A percentile compares a stretch with the other conserved stretches of the same genome.
Evolutionary conservation across 306 rosid species (phyloP).

Genomic region (Nissolia schottii): DNA sequence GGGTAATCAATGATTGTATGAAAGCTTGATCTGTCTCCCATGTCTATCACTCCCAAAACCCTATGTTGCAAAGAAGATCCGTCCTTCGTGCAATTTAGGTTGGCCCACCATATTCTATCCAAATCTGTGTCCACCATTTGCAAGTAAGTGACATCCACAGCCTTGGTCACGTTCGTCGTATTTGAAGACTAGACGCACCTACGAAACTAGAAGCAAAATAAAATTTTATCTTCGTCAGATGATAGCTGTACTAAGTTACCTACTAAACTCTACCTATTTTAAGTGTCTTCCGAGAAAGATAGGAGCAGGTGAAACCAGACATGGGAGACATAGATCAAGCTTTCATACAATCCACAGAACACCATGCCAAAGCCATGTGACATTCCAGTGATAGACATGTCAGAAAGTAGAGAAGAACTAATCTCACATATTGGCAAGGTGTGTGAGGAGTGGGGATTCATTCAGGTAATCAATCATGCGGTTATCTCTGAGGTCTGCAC

Average conservation of each 20-base stretch:
- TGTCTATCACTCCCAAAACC: no score
- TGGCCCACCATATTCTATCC: slow-evolving; percentile 1
- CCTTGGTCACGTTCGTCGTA: slow-evolving; percentile 27
- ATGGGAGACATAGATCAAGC: slow-evolving; percentile 67
- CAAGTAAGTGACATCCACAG: no score
- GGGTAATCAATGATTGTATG: no score
- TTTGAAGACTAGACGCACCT: background rate
- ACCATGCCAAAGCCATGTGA: slow-evolving; percentile 38
- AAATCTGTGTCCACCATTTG: background rate
- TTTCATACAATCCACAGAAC: slow-evolving; percentile 61
- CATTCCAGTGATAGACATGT: slow-evolving; percentile 37
- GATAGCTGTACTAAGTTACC: no score
- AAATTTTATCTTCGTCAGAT: background rate
- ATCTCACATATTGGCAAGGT: slow-evolving; percentile 51
- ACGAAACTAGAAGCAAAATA: background rate
- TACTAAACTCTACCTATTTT: no score
- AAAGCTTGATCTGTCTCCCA: no score
- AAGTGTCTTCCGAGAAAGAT: background rate
- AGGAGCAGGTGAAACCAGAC: background rate
- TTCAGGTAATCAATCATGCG: slow-evolving; percentile 75
- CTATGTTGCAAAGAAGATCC: no score
- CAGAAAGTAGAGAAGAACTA: background rate
- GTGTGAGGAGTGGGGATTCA: slow-evolving; percentile 77
- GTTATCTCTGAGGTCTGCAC: slow-evolving; percentile 34
- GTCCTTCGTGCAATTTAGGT: background rate